A percentile compares a stretch with the other conserved stretches of the same genome.
phyloP scores from a whole-genome alignment of 2,329 filamentous ascomycete genomes.

The Aspergillus sp. region DNA sequence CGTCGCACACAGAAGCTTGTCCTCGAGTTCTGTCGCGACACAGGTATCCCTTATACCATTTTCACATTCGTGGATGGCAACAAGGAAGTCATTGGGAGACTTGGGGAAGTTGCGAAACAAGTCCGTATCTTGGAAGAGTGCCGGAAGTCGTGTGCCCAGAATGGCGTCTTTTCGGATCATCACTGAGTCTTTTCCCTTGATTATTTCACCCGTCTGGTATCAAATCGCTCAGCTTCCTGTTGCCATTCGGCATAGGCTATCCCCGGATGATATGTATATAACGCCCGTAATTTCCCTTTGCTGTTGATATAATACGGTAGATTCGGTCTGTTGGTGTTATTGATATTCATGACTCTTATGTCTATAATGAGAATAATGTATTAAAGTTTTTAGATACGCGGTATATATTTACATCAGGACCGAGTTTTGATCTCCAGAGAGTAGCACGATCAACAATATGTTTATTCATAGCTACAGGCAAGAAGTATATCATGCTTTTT shows the following conservation, averaged over 20 bases:
- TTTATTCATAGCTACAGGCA: too few species aligned
- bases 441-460: too few species aligned
- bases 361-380: too few species aligned
- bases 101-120: slow-evolving; percentile 73
- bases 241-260: too few species aligned
- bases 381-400: background rate
- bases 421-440: too few species aligned
- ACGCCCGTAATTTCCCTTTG: too few species aligned
- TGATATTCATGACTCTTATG: too few species aligned
- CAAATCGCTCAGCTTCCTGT: background rate
- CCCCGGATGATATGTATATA: background rate
- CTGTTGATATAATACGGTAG: too few species aligned
- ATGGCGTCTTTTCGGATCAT: slow-evolving; percentile 26
- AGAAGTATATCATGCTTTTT: background rate
- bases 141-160: slow-evolving; percentile 42
- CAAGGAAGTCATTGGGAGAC: slow-evolving; percentile 64
- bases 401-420: background rate
- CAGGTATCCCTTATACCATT: slow-evolving; percentile 73
- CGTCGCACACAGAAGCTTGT: slow-evolving; percentile 66
- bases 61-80: slow-evolving; percentile 82
- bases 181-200: slow-evolving; percentile 10
- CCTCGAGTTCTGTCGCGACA: slow-evolving; percentile 71
- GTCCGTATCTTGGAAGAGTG: slow-evolving; percentile 70
- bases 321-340: too few species aligned
- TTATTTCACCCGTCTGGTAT: too few species aligned